Evolutionary conservation across 345 rosid genomes (phyloP).

Genomic region (Populus davidiana): DNA sequence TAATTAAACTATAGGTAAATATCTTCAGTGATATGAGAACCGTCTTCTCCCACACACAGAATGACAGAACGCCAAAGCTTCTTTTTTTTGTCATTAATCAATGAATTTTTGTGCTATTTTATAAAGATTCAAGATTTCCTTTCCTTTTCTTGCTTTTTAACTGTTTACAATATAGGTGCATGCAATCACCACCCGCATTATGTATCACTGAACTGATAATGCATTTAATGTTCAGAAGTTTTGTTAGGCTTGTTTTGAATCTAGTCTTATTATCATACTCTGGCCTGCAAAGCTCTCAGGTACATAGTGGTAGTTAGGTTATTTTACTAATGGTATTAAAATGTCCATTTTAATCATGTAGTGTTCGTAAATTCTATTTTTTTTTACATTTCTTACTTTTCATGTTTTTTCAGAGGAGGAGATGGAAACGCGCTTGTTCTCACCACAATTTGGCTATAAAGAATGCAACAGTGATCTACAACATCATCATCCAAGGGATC

Average conservation of each 20-base stretch:
- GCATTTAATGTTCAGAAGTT: not conserved
- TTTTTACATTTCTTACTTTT: not conserved
- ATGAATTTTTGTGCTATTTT: not conserved
- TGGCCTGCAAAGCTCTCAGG: too few species aligned
- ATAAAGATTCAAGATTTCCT: not conserved
- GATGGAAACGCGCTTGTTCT: conserved; percentile 21
- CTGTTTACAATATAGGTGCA: not conserved
- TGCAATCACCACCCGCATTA: not conserved
- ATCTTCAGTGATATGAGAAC: too few species aligned
- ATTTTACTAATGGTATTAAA: not conserved
- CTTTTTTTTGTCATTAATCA: not conserved
- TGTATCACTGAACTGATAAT: not conserved
- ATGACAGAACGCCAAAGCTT: too few species aligned
- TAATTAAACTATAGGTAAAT: too few species aligned
- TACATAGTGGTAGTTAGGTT: not conserved
- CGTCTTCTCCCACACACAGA: too few species aligned
- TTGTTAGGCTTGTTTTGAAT: not conserved
- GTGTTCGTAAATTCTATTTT: not conserved
- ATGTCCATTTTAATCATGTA: not conserved
- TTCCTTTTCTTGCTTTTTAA: not conserved
- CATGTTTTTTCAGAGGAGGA: conserved; percentile 61
- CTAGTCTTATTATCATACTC: too few species aligned
- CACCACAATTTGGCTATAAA: conserved; percentile 54
- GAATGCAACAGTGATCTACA: conserved; percentile 22
- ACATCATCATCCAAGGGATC: conserved; percentile 19